Evolutionary conservation across 148 eudicot genomes (phyloP), one percentile per base, ranked within the genome.

Genomic region (Nyssa sinensis): DNA sequence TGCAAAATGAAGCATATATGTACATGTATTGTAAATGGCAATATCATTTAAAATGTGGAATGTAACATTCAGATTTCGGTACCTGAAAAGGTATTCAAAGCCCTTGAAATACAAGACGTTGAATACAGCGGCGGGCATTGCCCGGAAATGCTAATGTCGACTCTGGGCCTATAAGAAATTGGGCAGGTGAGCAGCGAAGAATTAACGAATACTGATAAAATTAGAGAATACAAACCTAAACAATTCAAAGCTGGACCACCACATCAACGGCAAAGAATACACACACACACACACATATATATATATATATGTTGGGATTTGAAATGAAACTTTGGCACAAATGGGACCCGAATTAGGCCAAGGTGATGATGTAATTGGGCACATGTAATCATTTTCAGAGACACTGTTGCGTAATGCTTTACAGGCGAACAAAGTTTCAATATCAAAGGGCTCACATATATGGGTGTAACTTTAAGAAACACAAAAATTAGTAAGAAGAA

Each of bases 331-430:
- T 67, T 66, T 39, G 72, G 67, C 13, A 62, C 33, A 53, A 75
- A 69, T 74, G 76, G 79, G 81, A 19, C 75, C 78, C 67, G 10
- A 34, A 30, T 80, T 65, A 75, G 75, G 67, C 39, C 34, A 28
- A 30, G 30, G 47, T 6, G 37, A 49, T 27, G 16, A 65, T n/a
- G 41, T 19, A 44, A 66, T 41, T 67, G 62, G 49, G 66, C 60
- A 59, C 59, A 78, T 71, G 53, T 25, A 59, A 72, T 72, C 72
- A 33, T 53, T 66, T 72, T 78, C 64, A 72, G 35, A 61, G 30
- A 44, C 66, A 32, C 37, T 25, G 47, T 61, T 75, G 1, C 24
- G 67, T 39, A 75, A 30, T 67, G 31, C 47, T 13, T 41, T 41
- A 75, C 76, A 62, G 67, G 57, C 9, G 30, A 34, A 72, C 32